Evolutionary conservation across 73 alveolate genomes (phyloP).

Genomic region (Tetrahymena malaccensis): DNA sequence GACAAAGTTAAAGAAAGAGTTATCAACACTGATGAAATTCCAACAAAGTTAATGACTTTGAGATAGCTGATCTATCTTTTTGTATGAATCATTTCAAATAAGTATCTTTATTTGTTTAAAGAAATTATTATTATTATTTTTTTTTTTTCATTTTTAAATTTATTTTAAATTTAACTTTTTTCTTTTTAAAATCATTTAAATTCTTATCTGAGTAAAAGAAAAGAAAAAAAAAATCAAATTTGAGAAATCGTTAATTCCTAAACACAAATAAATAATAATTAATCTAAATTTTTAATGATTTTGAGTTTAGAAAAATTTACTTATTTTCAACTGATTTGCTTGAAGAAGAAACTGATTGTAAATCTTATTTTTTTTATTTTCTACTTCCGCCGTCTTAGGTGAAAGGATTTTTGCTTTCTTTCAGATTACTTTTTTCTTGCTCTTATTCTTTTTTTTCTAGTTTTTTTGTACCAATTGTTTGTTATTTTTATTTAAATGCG

Average conservation of each 20-base stretch:
- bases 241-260: too few relatives aligned
- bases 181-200: too few relatives aligned
- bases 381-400: not conserved
- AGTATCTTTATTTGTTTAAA: not conserved
- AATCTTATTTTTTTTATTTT: not conserved
- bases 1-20: not conserved
- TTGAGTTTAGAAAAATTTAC: too few relatives aligned
- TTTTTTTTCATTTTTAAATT: too few relatives aligned
- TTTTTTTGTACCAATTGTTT: not conserved
- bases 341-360: not conserved
- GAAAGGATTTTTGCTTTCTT: not conserved
- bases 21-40: not conserved
- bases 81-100: not conserved
- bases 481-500: not conserved
- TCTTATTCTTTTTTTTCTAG: not conserved
- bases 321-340: not conserved
- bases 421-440: too few relatives aligned
- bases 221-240: too few relatives aligned
- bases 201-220: too few relatives aligned
- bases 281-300: too few relatives aligned
- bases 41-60: not conserved
- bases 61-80: not conserved
- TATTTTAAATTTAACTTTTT: not conserved
- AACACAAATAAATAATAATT: too few relatives aligned
- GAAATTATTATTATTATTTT: too few relatives aligned